These are phyloP conservation scores for Mesotaenium endlicherianum DNA, from an alignment of 139 green algal species.

Conservation along the genomic window DNA sequence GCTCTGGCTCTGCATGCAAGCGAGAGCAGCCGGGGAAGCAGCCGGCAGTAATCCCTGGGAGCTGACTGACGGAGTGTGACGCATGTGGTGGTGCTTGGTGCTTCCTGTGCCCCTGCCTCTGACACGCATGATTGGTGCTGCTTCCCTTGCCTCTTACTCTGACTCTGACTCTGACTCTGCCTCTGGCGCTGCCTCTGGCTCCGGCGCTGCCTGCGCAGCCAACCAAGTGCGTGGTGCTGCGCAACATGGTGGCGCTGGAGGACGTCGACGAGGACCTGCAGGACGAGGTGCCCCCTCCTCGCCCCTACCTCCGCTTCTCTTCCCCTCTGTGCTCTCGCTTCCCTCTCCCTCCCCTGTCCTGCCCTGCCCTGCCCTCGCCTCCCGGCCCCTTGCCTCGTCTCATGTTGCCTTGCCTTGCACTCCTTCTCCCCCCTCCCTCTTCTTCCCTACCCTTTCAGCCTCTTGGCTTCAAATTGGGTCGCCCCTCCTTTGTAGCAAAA, in stretches of 20 bases:
- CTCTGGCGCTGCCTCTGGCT: background rate
- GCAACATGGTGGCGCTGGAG: slow-evolving; percentile 76
- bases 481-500: no score
- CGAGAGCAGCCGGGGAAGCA: no score
- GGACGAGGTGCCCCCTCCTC: slow-evolving; percentile 63
- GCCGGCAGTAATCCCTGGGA: no score
- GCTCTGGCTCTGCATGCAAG: no score
- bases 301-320: background rate
- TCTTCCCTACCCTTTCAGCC: no score
- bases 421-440: no score
- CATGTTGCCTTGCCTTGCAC: no score
- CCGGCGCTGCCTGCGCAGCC: background rate
- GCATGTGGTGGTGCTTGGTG: no score
- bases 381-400: no score
- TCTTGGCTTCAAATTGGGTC: no score
- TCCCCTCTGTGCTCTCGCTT: background rate
- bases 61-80: no score
- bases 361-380: no score
- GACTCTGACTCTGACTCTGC: background rate
- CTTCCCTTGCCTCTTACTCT: background rate
- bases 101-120: background rate
- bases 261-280: slow-evolving; percentile 87
- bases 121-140: background rate
- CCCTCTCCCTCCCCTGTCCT: background rate
- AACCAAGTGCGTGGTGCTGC: slow-evolving; percentile 58